A percentile compares a stretch with the other conserved stretches of the same genome.
These are phyloP conservation scores for Litsea cubeba DNA, from an alignment of 164 flowering plant genomes.

Conservation along the genomic window DNA sequence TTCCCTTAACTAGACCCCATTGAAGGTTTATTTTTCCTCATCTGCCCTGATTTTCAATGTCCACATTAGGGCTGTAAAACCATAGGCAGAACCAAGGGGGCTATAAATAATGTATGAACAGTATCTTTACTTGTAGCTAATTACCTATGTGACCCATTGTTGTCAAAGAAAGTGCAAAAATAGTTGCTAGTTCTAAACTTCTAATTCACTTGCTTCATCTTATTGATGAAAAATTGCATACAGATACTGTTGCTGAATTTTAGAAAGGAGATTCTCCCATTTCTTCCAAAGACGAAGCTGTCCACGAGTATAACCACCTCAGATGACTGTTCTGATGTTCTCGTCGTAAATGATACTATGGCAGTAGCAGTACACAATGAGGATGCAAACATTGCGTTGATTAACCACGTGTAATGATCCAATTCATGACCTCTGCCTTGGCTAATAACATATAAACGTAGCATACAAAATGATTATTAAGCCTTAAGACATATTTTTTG, in stretches of 20 bases:
- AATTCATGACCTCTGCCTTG: neutral
- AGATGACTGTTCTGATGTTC: constrained; percentile 75
- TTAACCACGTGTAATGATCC: constrained; percentile 61
- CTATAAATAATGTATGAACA: too few relatives aligned
- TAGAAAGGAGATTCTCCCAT: constrained; percentile 82
- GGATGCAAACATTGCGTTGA: constrained; percentile 71
- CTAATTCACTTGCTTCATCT: neutral
- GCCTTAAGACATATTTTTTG: neutral
- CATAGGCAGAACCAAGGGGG: too few relatives aligned
- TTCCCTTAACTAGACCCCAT: too few relatives aligned
- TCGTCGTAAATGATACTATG: constrained; percentile 55
- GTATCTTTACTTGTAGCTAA: too few relatives aligned
- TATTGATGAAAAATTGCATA: neutral
- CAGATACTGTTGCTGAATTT: constrained; percentile 72
- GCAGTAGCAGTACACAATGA: constrained; percentile 83
- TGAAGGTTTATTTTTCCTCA: too few relatives aligned
- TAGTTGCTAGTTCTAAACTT: too few relatives aligned
- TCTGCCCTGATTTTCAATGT: too few relatives aligned
- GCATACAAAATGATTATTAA: neutral
- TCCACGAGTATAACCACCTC: constrained; percentile 15
- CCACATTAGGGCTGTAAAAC: too few relatives aligned
- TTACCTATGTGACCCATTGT: too few relatives aligned
- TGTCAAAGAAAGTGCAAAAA: neutral
- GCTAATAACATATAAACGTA: neutral
- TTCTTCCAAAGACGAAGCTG: constrained; percentile 32